These are phyloP conservation scores for Sporormia fimetaria DNA, from an alignment of 495 filamentous ascomycete genomes.

Conservation along the genomic window DNA sequence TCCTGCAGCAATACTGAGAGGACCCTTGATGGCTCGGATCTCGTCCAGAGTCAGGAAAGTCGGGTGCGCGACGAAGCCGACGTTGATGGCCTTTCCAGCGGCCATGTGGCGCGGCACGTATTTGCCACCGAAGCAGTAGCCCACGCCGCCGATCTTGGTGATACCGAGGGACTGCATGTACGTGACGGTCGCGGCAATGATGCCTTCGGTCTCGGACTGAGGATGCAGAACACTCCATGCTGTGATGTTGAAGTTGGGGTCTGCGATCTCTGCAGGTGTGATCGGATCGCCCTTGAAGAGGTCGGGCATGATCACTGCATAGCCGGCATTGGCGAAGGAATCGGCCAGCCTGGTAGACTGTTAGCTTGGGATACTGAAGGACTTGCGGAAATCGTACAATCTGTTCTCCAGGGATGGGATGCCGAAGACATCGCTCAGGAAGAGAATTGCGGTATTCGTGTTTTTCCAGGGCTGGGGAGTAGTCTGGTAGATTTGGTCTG, in stretches of 20 bases:
- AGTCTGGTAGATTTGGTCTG: conserved; percentile 16
- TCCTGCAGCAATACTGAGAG: conserved; percentile 4
- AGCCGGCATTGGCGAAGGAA: conserved; percentile 8
- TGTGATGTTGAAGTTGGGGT: conserved; percentile 3
- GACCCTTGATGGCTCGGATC: background rate
- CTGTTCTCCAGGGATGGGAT: conserved; percentile 11
- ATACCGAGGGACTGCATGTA: conserved; percentile 1
- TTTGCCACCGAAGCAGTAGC: conserved; percentile 10
- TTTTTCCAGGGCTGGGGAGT: conserved; percentile 1
- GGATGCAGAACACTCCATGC: conserved; percentile 8
- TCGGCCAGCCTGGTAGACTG: conserved; percentile 10
- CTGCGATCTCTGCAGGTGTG: background rate
- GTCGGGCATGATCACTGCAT: conserved; percentile 11
- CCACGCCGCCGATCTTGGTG: background rate
- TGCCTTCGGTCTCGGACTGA: conserved; percentile 3
- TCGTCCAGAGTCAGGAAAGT: background rate
- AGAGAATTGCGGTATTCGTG: conserved; percentile 11
- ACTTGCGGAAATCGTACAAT: conserved; percentile 4
- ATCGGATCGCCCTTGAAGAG: conserved; percentile 16
- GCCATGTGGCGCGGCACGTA: conserved; percentile 9
- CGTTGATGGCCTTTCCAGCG: conserved; percentile 2
- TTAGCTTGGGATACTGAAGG: background rate
- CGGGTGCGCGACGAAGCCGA: conserved; percentile 7
- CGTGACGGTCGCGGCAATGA: conserved; percentile 5
- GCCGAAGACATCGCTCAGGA: conserved; percentile 13